Percentiles rank a stretch among this genome's conserved stretches.
Conservation (phyloP, 129 eudicot species). For the Pulicaria dysenterica region DNA sequence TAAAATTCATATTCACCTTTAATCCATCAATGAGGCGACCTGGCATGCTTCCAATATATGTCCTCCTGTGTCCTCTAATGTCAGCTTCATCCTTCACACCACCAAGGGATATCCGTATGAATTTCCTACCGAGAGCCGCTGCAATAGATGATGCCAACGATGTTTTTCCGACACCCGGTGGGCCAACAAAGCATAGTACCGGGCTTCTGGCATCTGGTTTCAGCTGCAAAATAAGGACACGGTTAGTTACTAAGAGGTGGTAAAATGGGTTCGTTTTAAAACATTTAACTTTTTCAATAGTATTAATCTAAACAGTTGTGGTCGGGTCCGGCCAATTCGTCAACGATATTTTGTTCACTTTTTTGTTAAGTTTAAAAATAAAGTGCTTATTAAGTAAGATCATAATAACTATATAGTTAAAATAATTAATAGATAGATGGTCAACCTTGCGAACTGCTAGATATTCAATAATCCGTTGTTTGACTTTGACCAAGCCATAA, state of each 20-base stretch:
- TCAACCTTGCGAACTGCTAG: constrained; percentile 97
- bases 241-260: constrained; percentile 3
- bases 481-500: constrained; percentile 84
- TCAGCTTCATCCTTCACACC: constrained; percentile 99
- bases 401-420: not conserved
- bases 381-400: not conserved
- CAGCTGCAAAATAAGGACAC: constrained; percentile 51
- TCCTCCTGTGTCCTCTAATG: constrained; percentile 94
- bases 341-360: not conserved
- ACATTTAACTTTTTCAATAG: not conserved
- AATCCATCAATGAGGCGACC: constrained; percentile 97
- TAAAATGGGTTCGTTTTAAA: not conserved
- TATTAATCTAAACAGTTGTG: not conserved
- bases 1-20: constrained; percentile 56
- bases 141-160: constrained; percentile 97
- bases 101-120: constrained; percentile 87
- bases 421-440: constrained; percentile 4
- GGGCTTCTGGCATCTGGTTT: constrained; percentile 98
- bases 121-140: constrained; percentile 89
- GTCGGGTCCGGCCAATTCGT: not conserved
- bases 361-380: not conserved
- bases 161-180: constrained; percentile 98
- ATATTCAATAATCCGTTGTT: constrained; percentile 91
- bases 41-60: constrained; percentile 98
- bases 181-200: constrained; percentile 91